Evolutionary conservation across 1,284 basidiomycete species (phyloP), one percentile per base, ranked within the genome.

Genomic region (Dichomitus squalens): DNA sequence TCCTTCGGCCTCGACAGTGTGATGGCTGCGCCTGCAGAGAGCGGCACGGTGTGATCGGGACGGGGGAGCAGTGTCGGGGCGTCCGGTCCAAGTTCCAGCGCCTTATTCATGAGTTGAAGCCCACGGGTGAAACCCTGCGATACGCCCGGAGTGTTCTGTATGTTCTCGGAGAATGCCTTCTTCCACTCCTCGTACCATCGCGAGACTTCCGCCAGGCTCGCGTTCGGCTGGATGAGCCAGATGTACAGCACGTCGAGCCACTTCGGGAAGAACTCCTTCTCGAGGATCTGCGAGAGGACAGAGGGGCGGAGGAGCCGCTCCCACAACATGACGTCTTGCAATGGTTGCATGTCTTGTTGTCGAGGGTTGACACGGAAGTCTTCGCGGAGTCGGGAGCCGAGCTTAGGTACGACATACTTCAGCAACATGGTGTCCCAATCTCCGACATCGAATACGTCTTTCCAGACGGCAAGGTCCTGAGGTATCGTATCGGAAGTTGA

Each of bases 101-200:
- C 96, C 60, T 90, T 84, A 69, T 96, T 91, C 92, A 99, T 98
- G 61, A 98, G 75, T 69, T 96, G 87, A 49, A 98, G 73, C 0
- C 92, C 96, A 21, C 84, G 80, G 34, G 85, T 89, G 71, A 98
- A 97, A 8, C 95, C 96, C 52, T 82, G 80, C 44, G 83, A 76
- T 16, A 97, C 80, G 1, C 85, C 86, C 2, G 82, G 75, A 64
- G 92, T 76, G 23, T 76, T 79, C 55, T 84, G 81, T 23, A 93
- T 75, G n/a, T 79, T 75, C 55, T 88, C 85, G 0, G 89, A 82
- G 73, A 98, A 93, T 35, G 84, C 77, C 0, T 75, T 74, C 70
- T 96, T 96, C 96, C 96, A 99, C 72, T 87, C 91, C 3, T 81
- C 80, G 70, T 87, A 96, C 96, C 97, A 98, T 60, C 89, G 84